A percentile compares a stretch with the other conserved stretches of the same genome.
Evolutionary conservation across 2,329 filamentous ascomycete genomes (phyloP).

Genomic region (Bipolaris victoriae): DNA sequence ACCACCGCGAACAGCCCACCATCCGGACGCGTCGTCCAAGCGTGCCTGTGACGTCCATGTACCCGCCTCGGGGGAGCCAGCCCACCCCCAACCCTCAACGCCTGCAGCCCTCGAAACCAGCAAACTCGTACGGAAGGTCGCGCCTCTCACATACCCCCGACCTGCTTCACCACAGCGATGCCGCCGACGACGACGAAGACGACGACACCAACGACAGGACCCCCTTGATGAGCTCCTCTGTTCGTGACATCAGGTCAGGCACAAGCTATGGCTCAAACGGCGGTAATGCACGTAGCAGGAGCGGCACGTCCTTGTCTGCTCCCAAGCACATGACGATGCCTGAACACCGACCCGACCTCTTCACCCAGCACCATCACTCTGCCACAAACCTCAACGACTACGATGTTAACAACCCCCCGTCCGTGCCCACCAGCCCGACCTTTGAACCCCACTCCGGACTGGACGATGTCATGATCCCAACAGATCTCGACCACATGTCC

Average conservation of each 20-base stretch:
- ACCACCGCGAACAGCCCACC: conserved; percentile 70
- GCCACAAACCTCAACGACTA: conserved; percentile 53
- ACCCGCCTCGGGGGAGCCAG: conserved; percentile 36
- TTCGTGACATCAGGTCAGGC: conserved; percentile 43
- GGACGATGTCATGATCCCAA: conserved; percentile 71
- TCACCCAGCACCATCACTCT: conserved; percentile 38
- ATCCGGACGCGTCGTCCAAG: conserved; percentile 53
- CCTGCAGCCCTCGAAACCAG: conserved; percentile 16
- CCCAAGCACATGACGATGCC: conserved; percentile 25
- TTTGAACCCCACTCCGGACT: conserved; percentile 59
- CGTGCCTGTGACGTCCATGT: conserved; percentile 47
- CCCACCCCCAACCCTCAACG: conserved; percentile 28
- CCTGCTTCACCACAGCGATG: conserved; percentile 53
- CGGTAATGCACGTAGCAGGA: conserved; percentile 39
- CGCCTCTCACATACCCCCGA: conserved; percentile 40
- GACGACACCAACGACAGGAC: conserved; percentile 57
- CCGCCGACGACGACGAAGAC: conserved; percentile 50
- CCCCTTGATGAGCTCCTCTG: conserved; percentile 57
- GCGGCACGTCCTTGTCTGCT: conserved; percentile 43
- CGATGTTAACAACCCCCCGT: conserved; percentile 71
- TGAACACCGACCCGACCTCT: conserved; percentile 29
- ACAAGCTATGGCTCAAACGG: conserved; percentile 43
- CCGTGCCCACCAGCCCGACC: conserved; percentile 64
- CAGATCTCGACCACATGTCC: conserved; percentile 58
- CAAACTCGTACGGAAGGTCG: conserved; percentile 30